Conservation (phyloP, 1,284 basidiomycete species). For the Mycena citricolor region DNA sequence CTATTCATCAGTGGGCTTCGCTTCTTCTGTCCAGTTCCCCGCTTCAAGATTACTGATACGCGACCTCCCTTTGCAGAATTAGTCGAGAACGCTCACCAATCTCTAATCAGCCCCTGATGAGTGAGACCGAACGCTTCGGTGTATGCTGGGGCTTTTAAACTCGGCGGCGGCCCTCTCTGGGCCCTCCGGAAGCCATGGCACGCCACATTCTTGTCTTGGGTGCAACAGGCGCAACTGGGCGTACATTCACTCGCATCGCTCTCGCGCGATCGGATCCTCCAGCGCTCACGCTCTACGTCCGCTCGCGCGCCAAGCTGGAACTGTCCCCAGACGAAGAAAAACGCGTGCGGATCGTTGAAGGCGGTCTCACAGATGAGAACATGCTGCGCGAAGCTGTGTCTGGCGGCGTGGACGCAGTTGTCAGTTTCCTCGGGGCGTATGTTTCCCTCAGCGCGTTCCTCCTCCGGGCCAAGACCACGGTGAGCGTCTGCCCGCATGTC, state of each 20-base stretch:
- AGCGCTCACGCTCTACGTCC: constrained; percentile 57
- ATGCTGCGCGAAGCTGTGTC: constrained; percentile 50
- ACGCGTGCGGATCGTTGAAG: constrained; percentile 51
- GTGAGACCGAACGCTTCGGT: no score
- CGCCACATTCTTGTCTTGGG: constrained; percentile 45
- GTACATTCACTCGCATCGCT: constrained; percentile 50
- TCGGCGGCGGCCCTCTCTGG: no score
- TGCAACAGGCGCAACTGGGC: constrained; percentile 58
- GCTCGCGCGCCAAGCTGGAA: constrained; percentile 61
- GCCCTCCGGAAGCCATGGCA: constrained; percentile 8
- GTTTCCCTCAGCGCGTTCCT: constrained; percentile 1
- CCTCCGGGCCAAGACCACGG: constrained; percentile 4
- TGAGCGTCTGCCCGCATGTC: neutral
- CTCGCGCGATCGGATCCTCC: constrained; percentile 42
- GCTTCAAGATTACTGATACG: no score
- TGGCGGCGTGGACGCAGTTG: constrained; percentile 55
- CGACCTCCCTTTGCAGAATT: no score
- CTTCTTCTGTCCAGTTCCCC: no score
- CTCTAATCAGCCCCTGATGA: no score
- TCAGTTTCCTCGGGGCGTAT: constrained; percentile 62
- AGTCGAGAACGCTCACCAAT: no score
- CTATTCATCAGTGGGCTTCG: no score
- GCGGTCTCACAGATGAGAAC: constrained; percentile 50
- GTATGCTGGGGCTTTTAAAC: no score
- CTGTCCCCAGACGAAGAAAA: constrained; percentile 43